These are phyloP conservation scores for Salicornia ramosissima DNA, from an alignment of 148 eudicot species.

Conservation along the genomic window DNA sequence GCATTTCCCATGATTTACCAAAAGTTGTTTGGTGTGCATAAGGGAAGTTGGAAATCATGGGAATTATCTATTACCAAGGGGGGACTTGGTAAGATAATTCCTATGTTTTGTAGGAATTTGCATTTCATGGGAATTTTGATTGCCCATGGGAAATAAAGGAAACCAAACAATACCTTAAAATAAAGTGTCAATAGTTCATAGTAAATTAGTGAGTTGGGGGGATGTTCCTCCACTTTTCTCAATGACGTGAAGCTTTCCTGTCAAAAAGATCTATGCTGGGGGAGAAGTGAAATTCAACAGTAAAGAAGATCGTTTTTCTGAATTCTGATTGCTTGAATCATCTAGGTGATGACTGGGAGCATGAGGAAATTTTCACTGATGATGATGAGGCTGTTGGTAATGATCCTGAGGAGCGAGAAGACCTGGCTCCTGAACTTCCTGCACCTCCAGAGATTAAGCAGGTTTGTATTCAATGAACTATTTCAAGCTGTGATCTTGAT, in stretches of 20 bases:
- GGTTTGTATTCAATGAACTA: slow-evolving; percentile 32
- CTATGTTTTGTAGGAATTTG: too few relatives aligned
- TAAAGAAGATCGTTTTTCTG: background rate
- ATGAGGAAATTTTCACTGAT: slow-evolving; percentile 94
- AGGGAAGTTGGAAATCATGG: too few relatives aligned
- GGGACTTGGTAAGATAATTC: too few relatives aligned
- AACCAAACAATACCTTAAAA: too few relatives aligned
- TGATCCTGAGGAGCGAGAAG: slow-evolving; percentile 92
- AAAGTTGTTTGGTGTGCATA: too few relatives aligned
- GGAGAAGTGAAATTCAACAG: background rate
- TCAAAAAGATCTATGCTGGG: background rate
- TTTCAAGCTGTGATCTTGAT: background rate
- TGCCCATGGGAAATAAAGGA: too few relatives aligned
- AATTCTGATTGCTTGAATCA: slow-evolving; percentile 2
- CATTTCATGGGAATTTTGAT: too few relatives aligned
- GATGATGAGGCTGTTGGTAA: slow-evolving; percentile 89
- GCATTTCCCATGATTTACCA: too few relatives aligned
- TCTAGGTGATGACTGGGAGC: slow-evolving; percentile 99
- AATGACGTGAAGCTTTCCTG: background rate
- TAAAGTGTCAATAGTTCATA: background rate
- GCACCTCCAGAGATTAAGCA: slow-evolving; percentile 97
- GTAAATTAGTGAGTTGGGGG: background rate
- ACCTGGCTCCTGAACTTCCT: slow-evolving; percentile 89
- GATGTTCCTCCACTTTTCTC: background rate
- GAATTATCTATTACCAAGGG: too few relatives aligned